Evolutionary conservation across 768 basidiomycete genomes (phyloP).

Genomic region (Kwoniella mangroviensis): DNA sequence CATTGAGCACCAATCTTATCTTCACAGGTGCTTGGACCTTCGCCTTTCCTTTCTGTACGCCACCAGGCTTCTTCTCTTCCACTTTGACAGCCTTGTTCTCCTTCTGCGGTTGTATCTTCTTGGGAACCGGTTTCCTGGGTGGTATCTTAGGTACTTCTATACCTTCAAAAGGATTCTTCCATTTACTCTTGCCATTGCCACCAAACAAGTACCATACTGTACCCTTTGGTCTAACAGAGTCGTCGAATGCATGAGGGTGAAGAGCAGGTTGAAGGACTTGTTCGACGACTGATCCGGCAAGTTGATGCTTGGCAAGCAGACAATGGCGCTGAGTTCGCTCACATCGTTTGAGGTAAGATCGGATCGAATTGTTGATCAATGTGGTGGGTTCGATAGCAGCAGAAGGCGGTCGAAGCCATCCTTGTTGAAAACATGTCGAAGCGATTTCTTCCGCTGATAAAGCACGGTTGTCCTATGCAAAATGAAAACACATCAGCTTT

Average conservation of each 20-base stretch:
- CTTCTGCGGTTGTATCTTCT: constrained; percentile 32
- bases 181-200: constrained; percentile 34
- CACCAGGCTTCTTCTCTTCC: constrained; percentile 23
- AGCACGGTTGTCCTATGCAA: constrained; percentile 45
- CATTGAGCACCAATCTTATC: constrained; percentile 30
- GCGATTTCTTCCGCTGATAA: constrained; percentile 50
- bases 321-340: constrained; percentile 32
- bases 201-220: constrained; percentile 41
- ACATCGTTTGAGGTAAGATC: constrained; percentile 47
- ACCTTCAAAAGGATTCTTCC: constrained; percentile 49
- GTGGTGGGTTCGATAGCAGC: constrained; percentile 48
- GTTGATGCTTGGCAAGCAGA: constrained; percentile 46
- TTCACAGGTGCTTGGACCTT: constrained; percentile 33
- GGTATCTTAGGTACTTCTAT: constrained; percentile 43
- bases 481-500: constrained; percentile 9
- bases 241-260: constrained; percentile 45
- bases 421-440: constrained; percentile 37
- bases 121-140: constrained; percentile 34
- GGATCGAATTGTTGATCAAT: constrained; percentile 45
- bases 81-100: constrained; percentile 22
- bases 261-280: constrained; percentile 44
- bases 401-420: constrained; percentile 50
- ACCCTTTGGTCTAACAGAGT: constrained; percentile 40
- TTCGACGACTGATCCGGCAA: constrained; percentile 46
- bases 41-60: constrained; percentile 13